Evolutionary conservation across 2,329 filamentous ascomycete species (phyloP).

Genomic region (Dissoconium aciculare): DNA sequence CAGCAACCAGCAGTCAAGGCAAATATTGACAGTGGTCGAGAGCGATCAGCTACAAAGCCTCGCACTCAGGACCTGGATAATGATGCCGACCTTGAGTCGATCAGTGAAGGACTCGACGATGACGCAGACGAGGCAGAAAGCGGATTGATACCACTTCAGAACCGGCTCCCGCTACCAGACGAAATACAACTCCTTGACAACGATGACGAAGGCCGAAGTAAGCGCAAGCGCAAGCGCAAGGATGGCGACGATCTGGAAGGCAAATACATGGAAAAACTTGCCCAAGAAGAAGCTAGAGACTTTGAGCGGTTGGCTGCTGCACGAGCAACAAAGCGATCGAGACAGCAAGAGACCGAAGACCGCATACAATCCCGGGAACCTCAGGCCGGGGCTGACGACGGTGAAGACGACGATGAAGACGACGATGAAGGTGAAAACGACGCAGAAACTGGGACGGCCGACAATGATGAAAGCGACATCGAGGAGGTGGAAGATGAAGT

Average conservation of each 20-base stretch:
- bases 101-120: slow-evolving; percentile 11
- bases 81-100: slow-evolving; percentile 5
- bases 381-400: slow-evolving; percentile 14
- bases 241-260: slow-evolving; percentile 47
- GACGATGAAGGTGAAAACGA: slow-evolving; percentile 15
- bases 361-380: too few relatives aligned
- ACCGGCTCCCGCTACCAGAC: slow-evolving; percentile 4
- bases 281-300: slow-evolving; percentile 29
- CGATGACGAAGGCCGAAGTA: slow-evolving; percentile 30
- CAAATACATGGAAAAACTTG: slow-evolving; percentile 53
- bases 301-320: slow-evolving; percentile 16
- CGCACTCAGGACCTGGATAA: too few relatives aligned
- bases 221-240: slow-evolving; percentile 40
- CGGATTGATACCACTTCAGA: slow-evolving; percentile 9
- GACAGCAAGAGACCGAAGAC: slow-evolving; percentile 16
- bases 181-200: neutral
- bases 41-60: too few relatives aligned
- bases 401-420: slow-evolving; percentile 15
- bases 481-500: slow-evolving; percentile 27
- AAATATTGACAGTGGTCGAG: too few relatives aligned
- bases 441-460: slow-evolving; percentile 19
- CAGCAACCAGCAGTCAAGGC: slow-evolving; percentile 21
- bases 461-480: slow-evolving; percentile 12
- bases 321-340: slow-evolving; percentile 19
- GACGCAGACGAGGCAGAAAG: slow-evolving; percentile 6